Percentiles rank a stretch among this genome's conserved stretches.
Conservation (phyloP, 768 basidiomycete genomes). For the Tylopilus felleus region DNA sequence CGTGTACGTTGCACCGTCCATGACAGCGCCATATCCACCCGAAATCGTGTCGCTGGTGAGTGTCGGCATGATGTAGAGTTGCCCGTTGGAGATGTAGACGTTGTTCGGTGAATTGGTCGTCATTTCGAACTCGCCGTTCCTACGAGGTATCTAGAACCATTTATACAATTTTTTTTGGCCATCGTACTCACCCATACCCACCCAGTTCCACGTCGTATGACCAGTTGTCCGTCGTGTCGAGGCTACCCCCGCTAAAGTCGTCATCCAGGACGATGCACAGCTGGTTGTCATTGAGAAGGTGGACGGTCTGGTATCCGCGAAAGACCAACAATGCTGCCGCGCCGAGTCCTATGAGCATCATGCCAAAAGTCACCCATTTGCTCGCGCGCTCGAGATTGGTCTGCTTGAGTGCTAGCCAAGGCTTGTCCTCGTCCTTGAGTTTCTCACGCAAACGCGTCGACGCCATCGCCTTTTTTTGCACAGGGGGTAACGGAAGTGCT, state of each 20-base stretch:
- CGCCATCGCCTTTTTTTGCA: slow-evolving; percentile 34
- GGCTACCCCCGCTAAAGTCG: slow-evolving; percentile 38
- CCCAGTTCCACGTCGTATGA: slow-evolving; percentile 49
- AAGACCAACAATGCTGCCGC: slow-evolving; percentile 44
- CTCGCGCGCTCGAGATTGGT: slow-evolving; percentile 30
- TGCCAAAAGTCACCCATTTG: slow-evolving; percentile 47
- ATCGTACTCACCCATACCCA: slow-evolving; percentile 43
- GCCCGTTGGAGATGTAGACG: slow-evolving; percentile 44
- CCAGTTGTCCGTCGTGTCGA: slow-evolving; percentile 46
- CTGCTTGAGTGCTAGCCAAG: slow-evolving; percentile 41
- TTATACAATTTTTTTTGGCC: neutral
- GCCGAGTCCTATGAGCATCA: slow-evolving; percentile 41
- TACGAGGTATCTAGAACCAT: slow-evolving; percentile 11
- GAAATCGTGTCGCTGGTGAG: slow-evolving; percentile 49
- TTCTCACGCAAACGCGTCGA: slow-evolving; percentile 52
- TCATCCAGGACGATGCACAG: slow-evolving; percentile 49
- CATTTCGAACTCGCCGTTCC: slow-evolving; percentile 57
- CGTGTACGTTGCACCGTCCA: slow-evolving; percentile 38
- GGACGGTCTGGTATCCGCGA: slow-evolving; percentile 40
- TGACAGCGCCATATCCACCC: slow-evolving; percentile 35
- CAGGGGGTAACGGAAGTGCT: slow-evolving; percentile 41
- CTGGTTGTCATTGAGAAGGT: slow-evolving; percentile 33
- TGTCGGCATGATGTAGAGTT: slow-evolving; percentile 58
- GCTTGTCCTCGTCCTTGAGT: slow-evolving; percentile 47
- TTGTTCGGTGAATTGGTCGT: slow-evolving; percentile 40